Conservation (phyloP, 2,329 filamentous ascomycete species). For the Fusarium incarnatum region DNA sequence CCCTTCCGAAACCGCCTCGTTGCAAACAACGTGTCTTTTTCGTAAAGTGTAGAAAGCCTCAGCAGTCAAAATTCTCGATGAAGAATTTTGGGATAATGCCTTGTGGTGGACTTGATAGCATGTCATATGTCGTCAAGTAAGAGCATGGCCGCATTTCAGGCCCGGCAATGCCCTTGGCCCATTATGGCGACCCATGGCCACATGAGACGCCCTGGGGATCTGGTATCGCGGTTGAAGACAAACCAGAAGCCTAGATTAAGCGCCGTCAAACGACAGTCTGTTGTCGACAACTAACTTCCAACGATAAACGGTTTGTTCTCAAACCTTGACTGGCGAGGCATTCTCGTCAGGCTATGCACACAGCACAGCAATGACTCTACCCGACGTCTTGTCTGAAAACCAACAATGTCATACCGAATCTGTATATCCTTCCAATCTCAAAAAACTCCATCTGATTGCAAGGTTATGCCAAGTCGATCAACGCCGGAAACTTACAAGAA, state of each 20-base stretch:
- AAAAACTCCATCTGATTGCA: conserved; percentile 7
- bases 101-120: background rate
- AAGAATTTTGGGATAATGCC: conserved; percentile 13
- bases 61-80: background rate
- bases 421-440: background rate
- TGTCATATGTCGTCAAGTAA: conserved; percentile 4
- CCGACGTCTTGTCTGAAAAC: background rate
- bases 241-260: conserved; percentile 42
- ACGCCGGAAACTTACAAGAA: background rate
- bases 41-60: background rate
- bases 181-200: conserved; percentile 15
- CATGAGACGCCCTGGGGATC: conserved; percentile 20
- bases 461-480: conserved; percentile 7
- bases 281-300: background rate
- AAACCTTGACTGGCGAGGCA: conserved; percentile 22
- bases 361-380: background rate
- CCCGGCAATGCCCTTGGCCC: conserved; percentile 14
- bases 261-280: conserved; percentile 28
- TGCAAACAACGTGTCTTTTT: background rate
- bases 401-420: background rate
- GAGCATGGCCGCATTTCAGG: conserved; percentile 11
- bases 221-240: conserved; percentile 39
- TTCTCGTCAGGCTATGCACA: conserved; percentile 6
- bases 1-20: conserved; percentile 1
- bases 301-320: background rate